Evolutionary conservation across 768 basidiomycete genomes (phyloP).

Genomic region (Hemileccinum rubropunctum): DNA sequence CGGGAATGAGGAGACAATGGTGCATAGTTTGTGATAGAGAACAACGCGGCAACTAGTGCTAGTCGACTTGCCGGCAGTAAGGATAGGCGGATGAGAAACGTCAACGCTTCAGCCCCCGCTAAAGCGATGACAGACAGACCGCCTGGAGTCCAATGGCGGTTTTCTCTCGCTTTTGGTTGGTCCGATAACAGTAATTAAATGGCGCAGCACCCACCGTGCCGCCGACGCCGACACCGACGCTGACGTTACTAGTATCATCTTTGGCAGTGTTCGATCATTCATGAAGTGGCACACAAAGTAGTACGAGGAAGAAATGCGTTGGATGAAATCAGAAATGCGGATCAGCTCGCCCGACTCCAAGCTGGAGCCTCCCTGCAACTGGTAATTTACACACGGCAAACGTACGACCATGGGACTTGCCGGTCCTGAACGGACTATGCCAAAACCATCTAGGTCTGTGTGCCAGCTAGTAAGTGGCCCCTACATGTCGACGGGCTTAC

Average conservation of each 20-base stretch:
- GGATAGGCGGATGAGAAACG: neutral
- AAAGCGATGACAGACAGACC: neutral
- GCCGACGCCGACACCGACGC: neutral
- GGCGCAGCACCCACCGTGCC: neutral
- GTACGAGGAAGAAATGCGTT: neutral
- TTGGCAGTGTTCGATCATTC: neutral
- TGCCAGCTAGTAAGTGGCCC: too few species aligned
- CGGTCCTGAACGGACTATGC: too few species aligned
- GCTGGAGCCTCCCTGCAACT: neutral
- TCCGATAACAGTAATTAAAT: constrained; percentile 2
- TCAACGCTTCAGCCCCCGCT: neutral
- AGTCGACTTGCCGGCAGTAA: neutral
- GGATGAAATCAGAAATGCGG: neutral
- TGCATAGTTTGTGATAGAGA: constrained; percentile 21
- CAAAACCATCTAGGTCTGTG: too few species aligned
- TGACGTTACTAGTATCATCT: neutral
- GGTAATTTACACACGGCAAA: neutral
- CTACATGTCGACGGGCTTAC: too few species aligned
- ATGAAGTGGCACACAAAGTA: neutral
- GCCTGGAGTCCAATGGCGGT: neutral
- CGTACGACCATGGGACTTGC: too few species aligned
- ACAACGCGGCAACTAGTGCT: neutral
- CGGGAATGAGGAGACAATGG: constrained; percentile 28
- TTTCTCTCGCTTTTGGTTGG: constrained; percentile 2
- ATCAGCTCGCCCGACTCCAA: neutral